Evolutionary conservation across 1,284 basidiomycete species (phyloP).

Genomic region (Fistulinella cinereoalba): DNA sequence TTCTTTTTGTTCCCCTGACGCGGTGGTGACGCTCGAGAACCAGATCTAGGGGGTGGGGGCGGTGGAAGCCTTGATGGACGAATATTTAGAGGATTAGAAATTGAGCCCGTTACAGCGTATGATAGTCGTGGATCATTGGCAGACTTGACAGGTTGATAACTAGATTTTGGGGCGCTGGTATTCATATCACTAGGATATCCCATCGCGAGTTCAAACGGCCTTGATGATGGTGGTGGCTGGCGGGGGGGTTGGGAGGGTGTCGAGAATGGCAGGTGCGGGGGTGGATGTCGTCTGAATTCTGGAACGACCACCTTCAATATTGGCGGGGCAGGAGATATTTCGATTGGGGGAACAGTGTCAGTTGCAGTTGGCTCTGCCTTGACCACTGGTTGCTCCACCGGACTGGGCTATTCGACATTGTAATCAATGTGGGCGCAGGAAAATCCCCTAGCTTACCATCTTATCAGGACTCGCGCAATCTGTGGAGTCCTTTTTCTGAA

Average conservation of each 20-base stretch:
- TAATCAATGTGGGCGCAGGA: neutral
- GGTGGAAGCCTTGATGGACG: constrained; percentile 38
- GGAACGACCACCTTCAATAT: constrained; percentile 9
- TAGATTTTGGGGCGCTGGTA: constrained; percentile 10
- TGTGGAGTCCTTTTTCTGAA: constrained; percentile 18
- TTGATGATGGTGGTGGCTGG: constrained; percentile 13
- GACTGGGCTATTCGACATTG: constrained; percentile 10
- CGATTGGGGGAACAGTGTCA: constrained; percentile 13
- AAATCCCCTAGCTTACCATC: constrained; percentile 11
- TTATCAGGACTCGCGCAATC: constrained; percentile 15
- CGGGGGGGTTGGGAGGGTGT: constrained; percentile 11
- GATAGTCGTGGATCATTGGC: constrained; percentile 40
- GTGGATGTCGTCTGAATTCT: constrained; percentile 9
- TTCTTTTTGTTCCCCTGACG: constrained; percentile 18
- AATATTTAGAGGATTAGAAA: constrained; percentile 51
- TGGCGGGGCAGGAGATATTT: constrained; percentile 9
- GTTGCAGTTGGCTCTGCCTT: constrained; percentile 19
- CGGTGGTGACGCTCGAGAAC: constrained; percentile 13
- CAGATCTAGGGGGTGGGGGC: constrained; percentile 5
- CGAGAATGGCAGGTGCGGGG: constrained; percentile 10
- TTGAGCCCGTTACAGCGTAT: constrained; percentile 39
- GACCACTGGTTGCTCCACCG: constrained; percentile 13
- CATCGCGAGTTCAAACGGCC: constrained; percentile 12
- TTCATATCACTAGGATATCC: constrained; percentile 8
- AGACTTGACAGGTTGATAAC: constrained; percentile 30